Conservation (phyloP, 2,329 filamentous ascomycete genomes). For the Chaetothyriales sp. region DNA sequence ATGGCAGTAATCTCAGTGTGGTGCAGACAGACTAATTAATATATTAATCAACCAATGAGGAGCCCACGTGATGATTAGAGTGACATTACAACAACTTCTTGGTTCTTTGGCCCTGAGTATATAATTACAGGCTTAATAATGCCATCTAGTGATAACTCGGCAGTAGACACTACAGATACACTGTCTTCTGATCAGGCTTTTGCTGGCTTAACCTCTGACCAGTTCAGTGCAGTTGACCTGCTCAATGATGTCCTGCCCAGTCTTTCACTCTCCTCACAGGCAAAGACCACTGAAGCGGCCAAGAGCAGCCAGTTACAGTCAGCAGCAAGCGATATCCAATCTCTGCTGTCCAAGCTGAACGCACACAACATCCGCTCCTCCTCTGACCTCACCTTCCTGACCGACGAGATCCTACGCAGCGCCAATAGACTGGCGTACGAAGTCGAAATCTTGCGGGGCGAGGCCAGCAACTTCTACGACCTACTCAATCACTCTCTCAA, state of each 20-base stretch:
- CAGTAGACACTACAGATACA: neutral
- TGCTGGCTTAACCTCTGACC: neutral
- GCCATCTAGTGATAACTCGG: neutral
- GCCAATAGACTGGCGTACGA: slow-evolving; percentile 83
- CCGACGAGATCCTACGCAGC: slow-evolving; percentile 84
- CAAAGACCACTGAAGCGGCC: slow-evolving; percentile 30
- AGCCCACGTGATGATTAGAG: too few species aligned
- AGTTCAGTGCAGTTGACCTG: slow-evolving; percentile 73
- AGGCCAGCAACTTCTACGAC: slow-evolving; percentile 67
- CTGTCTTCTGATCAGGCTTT: neutral
- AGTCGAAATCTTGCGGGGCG: slow-evolving; percentile 81
- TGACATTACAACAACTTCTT: neutral
- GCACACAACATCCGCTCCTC: slow-evolving; percentile 75
- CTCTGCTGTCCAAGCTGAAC: slow-evolving; percentile 72
- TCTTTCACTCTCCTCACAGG: slow-evolving; percentile 38
- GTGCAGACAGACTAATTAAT: too few species aligned
- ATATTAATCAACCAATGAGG: too few species aligned
- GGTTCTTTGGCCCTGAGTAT: neutral
- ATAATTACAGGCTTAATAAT: neutral
- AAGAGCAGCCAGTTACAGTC: slow-evolving; percentile 41
- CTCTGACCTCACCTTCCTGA: slow-evolving; percentile 68
- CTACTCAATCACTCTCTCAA: slow-evolving; percentile 57
- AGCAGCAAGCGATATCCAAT: slow-evolving; percentile 64
- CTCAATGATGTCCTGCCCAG: slow-evolving; percentile 66
- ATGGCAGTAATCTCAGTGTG: too few species aligned